Base-by-base conservation (phyloP, 345 rosid species). In the Ceriops decandra region DNA sequence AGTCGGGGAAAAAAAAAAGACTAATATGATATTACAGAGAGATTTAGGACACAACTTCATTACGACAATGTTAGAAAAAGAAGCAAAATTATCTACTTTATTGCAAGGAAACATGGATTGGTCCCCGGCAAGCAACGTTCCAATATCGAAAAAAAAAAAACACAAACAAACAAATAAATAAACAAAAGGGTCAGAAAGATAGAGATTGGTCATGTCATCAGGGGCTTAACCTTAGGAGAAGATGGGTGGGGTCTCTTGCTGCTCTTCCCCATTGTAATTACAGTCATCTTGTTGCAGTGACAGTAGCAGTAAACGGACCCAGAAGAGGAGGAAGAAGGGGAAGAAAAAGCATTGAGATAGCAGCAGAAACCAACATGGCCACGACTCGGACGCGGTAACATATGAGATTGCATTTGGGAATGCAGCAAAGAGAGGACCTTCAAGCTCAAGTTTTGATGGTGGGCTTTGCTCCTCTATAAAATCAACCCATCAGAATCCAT, bases 241-340 rank as follows among this genome's bases (percentile, higher is more conserved):
- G 84, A 5, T 76, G 83, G 56, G n/a, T 62, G 75, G 52, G 78
- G 71, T 26, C 66, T 87, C 71, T 79, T 85, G 83, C 68, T 85
- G 83, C 70, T 74, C 80, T 80, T 87, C 15, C 75, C 86, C 81
- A 81, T 85, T 52, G 77, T 68, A 0, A 77, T 82, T 33, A 79
- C 62, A 56, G 73, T 68, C 63, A 71, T 68, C 60, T 72, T 82
- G 6, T 57, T 15, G 32, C 60, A 21, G 60, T n/a, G 6, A 4
- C 30, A 21, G 56, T 15, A 10, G 67, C 21, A 24, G 56, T 42
- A 13, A 42, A 13, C 49, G 15, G 49, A 42, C 17, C 19, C n/a
- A 19, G 54, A 35, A 28, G n/a, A 66, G 9, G 22, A 15, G 20
- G 56, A 11, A 49, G 52, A 0, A 16, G 60, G 2, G 9, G 61